Conservation (phyloP, 257 asterid genomes). For the Gynochthodes officinalis region DNA sequence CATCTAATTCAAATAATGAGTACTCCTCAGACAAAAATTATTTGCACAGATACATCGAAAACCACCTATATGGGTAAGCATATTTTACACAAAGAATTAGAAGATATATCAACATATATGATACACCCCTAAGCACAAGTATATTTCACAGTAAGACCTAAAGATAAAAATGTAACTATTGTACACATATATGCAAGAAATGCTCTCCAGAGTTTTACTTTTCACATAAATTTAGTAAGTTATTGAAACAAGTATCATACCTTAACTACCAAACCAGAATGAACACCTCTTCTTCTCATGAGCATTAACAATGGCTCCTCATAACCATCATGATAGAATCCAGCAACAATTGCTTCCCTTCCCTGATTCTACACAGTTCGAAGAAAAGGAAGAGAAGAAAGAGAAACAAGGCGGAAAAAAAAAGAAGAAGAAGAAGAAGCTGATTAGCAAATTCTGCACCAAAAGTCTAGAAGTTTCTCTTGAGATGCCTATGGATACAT, state of each 20-base stretch:
- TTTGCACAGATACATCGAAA: not conserved
- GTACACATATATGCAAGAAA: not conserved
- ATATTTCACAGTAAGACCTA: not conserved
- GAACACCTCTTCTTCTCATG: slow-evolving; percentile 94
- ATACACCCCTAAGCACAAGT: not conserved
- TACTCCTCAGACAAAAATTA: not conserved
- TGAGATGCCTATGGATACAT: not conserved
- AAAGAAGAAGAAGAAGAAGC: not conserved
- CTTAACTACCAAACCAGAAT: slow-evolving; percentile 92
- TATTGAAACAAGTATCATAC: slow-evolving; percentile 26
- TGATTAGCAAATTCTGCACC: slow-evolving; percentile 10
- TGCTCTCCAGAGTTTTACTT: not conserved
- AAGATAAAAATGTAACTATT: not conserved
- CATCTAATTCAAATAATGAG: not conserved
- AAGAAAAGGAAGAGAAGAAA: not conserved
- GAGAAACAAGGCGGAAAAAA: no score
- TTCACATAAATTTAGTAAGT: not conserved
- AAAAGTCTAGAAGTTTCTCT: not conserved
- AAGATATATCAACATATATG: not conserved
- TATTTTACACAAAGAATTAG: not conserved
- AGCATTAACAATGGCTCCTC: slow-evolving; percentile 93
- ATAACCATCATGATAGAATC: slow-evolving; percentile 89
- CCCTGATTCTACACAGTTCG: slow-evolving; percentile 52
- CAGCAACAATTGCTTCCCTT: slow-evolving; percentile 86
- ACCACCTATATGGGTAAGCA: not conserved